Evolutionary conservation across 345 rosid genomes (phyloP), one percentile per base, ranked within the genome.

Genomic region (Luvunga scandens): DNA sequence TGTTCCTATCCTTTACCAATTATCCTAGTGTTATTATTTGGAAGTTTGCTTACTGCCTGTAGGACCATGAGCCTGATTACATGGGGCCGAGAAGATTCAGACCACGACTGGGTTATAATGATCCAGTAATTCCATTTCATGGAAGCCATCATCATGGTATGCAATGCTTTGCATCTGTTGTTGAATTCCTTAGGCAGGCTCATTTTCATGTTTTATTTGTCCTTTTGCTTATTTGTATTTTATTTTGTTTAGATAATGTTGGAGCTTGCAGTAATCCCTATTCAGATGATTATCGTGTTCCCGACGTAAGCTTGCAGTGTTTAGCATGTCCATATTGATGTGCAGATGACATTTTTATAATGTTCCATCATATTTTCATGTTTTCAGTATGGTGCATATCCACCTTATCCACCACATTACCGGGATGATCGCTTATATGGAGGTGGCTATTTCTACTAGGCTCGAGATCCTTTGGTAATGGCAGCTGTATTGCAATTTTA

Each of bases 1-100:
- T 65, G 53, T 39, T 61, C 57, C 48, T 72, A 48, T 22, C 25
- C n/a, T 66, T 30, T 28, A 9, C 60, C 27, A 24, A 14, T 74
- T 70, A 38, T 69, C 55, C 42, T 59, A 5, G 74, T 50, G 53
- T 69, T n/a, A 25, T 50, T 64, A 69, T 57, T 45, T 71, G 63
- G 25, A 38, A 36, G 13, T 55, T 76, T 69, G 68, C 53, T 56
- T 79, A 66, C 34, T 80, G 76, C 64, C 55, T 75, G 36, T 78
- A 88, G 93, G 89, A 88, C 77, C 86, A 78, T 64, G 86, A 83
- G 70, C 76, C 86, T 73, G 90, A 90, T 73, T 84, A 84, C 76
- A 42, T 80, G 76, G 91, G 84, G 78, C 89, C 89, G 14, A 80
- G 83, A 42, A 84, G 90, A 80, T 21, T 72, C 53, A 78, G 86